Conservation (phyloP, 1,284 basidiomycete species). For the Coniferiporia weirii region DNA sequence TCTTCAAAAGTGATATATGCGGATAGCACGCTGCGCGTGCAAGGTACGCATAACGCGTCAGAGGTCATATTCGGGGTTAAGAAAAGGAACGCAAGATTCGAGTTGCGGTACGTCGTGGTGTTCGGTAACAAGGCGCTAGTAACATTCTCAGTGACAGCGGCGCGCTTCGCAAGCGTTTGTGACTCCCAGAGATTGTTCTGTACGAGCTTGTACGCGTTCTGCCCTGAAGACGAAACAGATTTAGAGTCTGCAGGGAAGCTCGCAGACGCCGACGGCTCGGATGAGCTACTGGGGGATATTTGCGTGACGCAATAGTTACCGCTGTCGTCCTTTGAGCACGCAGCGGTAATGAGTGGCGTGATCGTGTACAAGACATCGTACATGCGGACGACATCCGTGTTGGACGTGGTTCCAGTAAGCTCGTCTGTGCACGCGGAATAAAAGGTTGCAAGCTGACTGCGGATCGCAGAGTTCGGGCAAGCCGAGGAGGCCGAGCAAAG, state of each 20-base stretch:
- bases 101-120: constrained; percentile 52
- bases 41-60: constrained; percentile 67
- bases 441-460: constrained; percentile 61
- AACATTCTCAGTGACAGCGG: constrained; percentile 27
- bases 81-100: constrained; percentile 80
- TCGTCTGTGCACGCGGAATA: constrained; percentile 65
- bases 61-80: constrained; percentile 48
- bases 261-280: constrained; percentile 21
- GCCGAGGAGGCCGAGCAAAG: constrained; percentile 50
- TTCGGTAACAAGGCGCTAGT: constrained; percentile 50
- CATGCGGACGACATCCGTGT: constrained; percentile 45
- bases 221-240: background rate
- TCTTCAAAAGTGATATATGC: constrained; percentile 76
- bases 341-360: constrained; percentile 54
- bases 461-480: constrained; percentile 59
- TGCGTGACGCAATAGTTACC: constrained; percentile 62
- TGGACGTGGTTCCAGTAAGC: constrained; percentile 46
- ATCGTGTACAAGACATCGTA: constrained; percentile 81
- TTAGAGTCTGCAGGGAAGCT: constrained; percentile 14
- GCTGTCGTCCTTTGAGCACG: constrained; percentile 71
- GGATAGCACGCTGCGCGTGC: constrained; percentile 71
- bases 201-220: constrained; percentile 22
- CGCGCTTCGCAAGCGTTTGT: constrained; percentile 19
- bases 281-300: constrained; percentile 30
- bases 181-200: constrained; percentile 21